These are phyloP conservation scores for Primulina huaijiensis DNA, from an alignment of 257 asterid genomes.

Conservation along the genomic window DNA sequence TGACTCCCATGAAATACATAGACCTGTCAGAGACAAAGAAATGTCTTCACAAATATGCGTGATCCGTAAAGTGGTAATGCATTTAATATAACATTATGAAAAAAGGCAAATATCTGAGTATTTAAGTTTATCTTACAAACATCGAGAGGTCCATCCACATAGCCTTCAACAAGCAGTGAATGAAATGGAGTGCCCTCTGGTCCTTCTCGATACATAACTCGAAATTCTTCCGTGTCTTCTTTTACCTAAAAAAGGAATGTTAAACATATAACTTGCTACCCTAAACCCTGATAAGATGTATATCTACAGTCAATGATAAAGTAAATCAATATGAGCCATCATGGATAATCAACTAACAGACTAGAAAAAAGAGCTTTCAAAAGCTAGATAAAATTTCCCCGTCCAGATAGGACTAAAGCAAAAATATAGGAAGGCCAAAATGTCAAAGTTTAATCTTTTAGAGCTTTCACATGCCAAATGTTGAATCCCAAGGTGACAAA, in stretches of 20 bases:
- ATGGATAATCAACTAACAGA: not conserved
- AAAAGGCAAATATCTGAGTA: conserved; percentile 18
- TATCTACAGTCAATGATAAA: not conserved
- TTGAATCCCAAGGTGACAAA: not conserved
- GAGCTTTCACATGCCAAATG: not conserved
- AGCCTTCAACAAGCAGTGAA: conserved; percentile 84
- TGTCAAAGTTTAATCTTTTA: conserved; percentile 7
- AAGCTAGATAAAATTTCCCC: not conserved
- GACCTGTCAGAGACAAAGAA: conserved; percentile 44
- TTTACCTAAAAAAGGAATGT: conserved; percentile 48
- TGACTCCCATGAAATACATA: conserved; percentile 78
- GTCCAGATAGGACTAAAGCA: not conserved
- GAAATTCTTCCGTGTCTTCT: conserved; percentile 75
- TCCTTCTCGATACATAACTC: conserved; percentile 95
- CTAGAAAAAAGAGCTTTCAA: not conserved
- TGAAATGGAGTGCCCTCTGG: conserved; percentile 86
- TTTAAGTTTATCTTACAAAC: conserved; percentile 64
- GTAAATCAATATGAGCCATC: not conserved
- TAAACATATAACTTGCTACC: conserved; percentile 5
- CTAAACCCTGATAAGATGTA: not conserved
- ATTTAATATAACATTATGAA: not conserved
- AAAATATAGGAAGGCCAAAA: not conserved
- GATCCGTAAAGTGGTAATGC: not conserved
- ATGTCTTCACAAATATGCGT: conserved; percentile 13
- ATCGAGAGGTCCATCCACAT: conserved; percentile 83